Conservation (phyloP, 306 rosid species). For the Castanea crenata region DNA sequence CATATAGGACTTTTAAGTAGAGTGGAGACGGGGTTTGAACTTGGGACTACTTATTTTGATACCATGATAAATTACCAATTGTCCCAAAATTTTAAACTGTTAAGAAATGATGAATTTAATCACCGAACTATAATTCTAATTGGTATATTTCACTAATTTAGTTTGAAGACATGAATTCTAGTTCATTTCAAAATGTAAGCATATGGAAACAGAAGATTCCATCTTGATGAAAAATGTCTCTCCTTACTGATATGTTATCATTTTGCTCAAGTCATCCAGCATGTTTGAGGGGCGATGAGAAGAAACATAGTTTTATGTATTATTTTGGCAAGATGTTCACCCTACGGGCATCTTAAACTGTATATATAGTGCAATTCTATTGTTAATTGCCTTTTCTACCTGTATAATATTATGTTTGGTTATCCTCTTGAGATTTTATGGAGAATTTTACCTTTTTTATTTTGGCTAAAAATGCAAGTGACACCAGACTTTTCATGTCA, state of each 20-base stretch:
- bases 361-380: neutral
- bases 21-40: too few relatives aligned
- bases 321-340: neutral
- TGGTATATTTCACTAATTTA: too few relatives aligned
- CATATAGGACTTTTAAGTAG: too few relatives aligned
- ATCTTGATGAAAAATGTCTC: neutral
- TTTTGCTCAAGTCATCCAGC: neutral
- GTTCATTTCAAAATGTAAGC: neutral
- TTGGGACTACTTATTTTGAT: too few relatives aligned
- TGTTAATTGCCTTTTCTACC: neutral
- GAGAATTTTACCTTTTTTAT: neutral
- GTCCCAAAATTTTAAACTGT: too few relatives aligned
- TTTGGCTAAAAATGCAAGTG: slow-evolving; percentile 22
- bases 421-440: slow-evolving; percentile 4
- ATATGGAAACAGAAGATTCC: neutral
- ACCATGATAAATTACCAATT: too few relatives aligned
- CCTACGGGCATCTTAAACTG: neutral
- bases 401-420: neutral
- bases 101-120: too few relatives aligned
- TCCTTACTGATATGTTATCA: neutral
- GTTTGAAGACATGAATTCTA: too few relatives aligned
- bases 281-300: neutral
- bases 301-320: neutral
- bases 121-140: too few relatives aligned
- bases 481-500: slow-evolving; percentile 30